Evolutionary conservation across 2,329 filamentous ascomycete genomes (phyloP).

Genomic region (Periglandula ipomoeae): DNA sequence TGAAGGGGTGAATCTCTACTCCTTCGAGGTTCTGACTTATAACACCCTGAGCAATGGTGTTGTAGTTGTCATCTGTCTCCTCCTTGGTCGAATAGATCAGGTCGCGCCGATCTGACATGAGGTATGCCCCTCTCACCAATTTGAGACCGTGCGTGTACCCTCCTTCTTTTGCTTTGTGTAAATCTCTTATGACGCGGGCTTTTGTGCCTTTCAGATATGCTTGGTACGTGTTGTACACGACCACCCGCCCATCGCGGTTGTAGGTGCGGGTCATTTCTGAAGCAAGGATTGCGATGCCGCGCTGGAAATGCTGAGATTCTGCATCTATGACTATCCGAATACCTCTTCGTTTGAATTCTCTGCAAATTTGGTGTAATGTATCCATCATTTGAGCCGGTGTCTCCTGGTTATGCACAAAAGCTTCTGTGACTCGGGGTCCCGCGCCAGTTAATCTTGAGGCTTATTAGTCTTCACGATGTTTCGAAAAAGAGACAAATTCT

Average conservation of each 20-base stretch:
- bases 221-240: constrained; percentile 46
- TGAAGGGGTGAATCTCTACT: constrained; percentile 24
- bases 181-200: constrained; percentile 31
- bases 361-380: constrained; percentile 31
- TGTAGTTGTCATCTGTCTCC: constrained; percentile 43
- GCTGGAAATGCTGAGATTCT: constrained; percentile 35
- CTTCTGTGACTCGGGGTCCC: constrained; percentile 28
- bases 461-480: neutral
- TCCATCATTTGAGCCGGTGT: constrained; percentile 32
- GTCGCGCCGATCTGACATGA: constrained; percentile 36
- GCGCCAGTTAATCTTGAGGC: constrained; percentile 30
- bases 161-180: constrained; percentile 33
- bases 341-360: constrained; percentile 25
- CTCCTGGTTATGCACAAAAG: constrained; percentile 23
- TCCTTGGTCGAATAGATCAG: constrained; percentile 45
- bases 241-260: constrained; percentile 27
- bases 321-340: constrained; percentile 37
- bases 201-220: constrained; percentile 43
- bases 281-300: constrained; percentile 24
- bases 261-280: constrained; percentile 27
- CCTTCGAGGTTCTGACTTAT: constrained; percentile 23
- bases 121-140: constrained; percentile 48
- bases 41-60: constrained; percentile 36
- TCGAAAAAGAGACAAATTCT: neutral
- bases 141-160: constrained; percentile 46